phyloP scores from a whole-genome alignment of 768 basidiomycete genomes.

The Collybiopsis luxurians region DNA sequence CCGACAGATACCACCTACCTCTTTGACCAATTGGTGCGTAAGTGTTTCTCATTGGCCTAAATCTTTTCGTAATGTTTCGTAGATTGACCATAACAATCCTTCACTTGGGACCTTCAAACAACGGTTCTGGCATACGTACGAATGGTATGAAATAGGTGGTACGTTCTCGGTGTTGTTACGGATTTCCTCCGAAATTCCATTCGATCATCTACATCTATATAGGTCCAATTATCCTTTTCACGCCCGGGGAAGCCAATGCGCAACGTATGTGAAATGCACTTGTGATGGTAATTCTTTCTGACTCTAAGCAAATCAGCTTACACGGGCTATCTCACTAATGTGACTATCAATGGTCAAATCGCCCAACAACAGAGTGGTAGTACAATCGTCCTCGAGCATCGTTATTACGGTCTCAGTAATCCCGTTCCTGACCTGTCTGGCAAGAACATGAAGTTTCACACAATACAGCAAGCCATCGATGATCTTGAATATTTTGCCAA shows the following conservation, averaged over 20 bases:
- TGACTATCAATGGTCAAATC: constrained; percentile 39
- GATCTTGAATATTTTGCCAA: constrained; percentile 49
- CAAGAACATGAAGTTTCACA: constrained; percentile 38
- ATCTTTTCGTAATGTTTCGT: not conserved
- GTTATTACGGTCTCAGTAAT: constrained; percentile 49
- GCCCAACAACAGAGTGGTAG: constrained; percentile 42
- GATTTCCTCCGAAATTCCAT: not conserved
- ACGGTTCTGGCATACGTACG: constrained; percentile 47
- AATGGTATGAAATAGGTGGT: constrained; percentile 34
- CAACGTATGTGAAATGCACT: constrained; percentile 18
- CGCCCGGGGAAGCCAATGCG: constrained; percentile 29
- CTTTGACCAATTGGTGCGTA: constrained; percentile 22
- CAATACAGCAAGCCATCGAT: constrained; percentile 50
- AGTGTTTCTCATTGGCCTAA: not conserved
- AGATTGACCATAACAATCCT: constrained; percentile 46
- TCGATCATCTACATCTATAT: constrained; percentile 2
- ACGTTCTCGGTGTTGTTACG: not conserved
- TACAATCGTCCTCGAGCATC: constrained; percentile 45
- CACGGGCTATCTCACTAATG: constrained; percentile 40
- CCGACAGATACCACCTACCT: constrained; percentile 21
- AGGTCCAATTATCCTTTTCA: constrained; percentile 35
- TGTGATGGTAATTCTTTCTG: not conserved
- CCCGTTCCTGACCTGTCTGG: constrained; percentile 40
- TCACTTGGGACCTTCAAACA: constrained; percentile 48
- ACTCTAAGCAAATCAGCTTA: constrained; percentile 17